phyloP scores from a whole-genome alignment of 345 rosid genomes.

The Tarenaya hassleriana region DNA sequence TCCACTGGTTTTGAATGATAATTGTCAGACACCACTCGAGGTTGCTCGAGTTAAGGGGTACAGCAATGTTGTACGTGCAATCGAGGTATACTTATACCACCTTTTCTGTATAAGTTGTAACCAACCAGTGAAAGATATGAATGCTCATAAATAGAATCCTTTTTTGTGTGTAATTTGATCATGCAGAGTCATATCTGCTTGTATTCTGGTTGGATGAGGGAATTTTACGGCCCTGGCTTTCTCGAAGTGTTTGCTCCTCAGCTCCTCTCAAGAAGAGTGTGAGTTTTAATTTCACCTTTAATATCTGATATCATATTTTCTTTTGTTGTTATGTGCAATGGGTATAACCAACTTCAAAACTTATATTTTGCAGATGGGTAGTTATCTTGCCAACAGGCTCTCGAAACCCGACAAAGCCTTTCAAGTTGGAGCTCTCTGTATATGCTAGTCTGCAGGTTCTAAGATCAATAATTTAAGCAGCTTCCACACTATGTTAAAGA shows the following conservation, averaged over 20 bases:
- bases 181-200: conserved; percentile 67
- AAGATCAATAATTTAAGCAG: background rate
- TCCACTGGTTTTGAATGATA: conserved; percentile 76
- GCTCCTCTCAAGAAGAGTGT: conserved; percentile 84
- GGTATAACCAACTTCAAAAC: conserved; percentile 4
- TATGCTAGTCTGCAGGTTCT: conserved; percentile 66
- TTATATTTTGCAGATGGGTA: conserved; percentile 63
- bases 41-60: conserved; percentile 82
- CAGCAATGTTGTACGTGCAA: conserved; percentile 62
- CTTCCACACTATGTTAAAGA: background rate
- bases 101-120: background rate
- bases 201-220: conserved; percentile 95
- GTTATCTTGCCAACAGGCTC: conserved; percentile 81
- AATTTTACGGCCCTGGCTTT: conserved; percentile 77
- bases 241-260: conserved; percentile 81
- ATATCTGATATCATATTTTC: background rate
- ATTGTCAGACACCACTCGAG: conserved; percentile 82
- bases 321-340: background rate
- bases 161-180: background rate
- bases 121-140: background rate
- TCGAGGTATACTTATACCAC: conserved; percentile 53
- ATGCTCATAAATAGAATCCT: background rate
- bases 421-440: conserved; percentile 84
- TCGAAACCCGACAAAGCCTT: conserved; percentile 55
- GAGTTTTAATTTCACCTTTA: conserved; percentile 20